Conservation (phyloP, 352 stramenopile genomes). For the Proteromonas lacertae region DNA sequence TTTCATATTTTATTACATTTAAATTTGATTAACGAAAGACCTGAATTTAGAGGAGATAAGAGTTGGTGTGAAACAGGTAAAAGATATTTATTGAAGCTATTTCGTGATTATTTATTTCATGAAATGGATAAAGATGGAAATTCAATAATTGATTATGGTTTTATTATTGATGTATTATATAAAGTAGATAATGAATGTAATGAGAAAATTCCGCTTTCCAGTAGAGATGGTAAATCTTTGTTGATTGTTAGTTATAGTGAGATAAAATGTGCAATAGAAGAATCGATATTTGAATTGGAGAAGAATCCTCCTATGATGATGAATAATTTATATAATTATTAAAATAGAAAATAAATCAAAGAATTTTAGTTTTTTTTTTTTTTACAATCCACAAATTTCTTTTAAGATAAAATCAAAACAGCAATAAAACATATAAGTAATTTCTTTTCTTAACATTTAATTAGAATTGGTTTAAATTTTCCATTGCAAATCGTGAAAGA, state of each 20-base stretch:
- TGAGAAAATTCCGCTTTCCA: conserved; percentile 35
- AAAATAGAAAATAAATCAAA: no score
- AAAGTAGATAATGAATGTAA: conserved; percentile 34
- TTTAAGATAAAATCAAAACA: no score
- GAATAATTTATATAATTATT: no score
- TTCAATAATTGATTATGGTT: conserved; percentile 41
- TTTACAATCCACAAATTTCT: no score
- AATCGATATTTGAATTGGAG: no score
- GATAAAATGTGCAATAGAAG: no score
- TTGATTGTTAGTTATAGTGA: conserved; percentile 39
- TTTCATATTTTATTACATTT: conserved; percentile 32
- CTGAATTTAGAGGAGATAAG: conserved; percentile 23
- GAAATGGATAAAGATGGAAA: conserved; percentile 32
- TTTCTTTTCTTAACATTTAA: no score
- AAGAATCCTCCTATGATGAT: no score
- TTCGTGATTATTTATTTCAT: conserved; percentile 52
- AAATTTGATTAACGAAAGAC: conserved; percentile 33
- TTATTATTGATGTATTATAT: conserved; percentile 37
- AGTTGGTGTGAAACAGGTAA: conserved; percentile 42
- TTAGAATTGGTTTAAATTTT: no score
- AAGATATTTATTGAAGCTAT: conserved; percentile 36
- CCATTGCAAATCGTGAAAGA: no score
- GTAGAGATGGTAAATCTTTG: conserved; percentile 30
- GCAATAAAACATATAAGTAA: no score
- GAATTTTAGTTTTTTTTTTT: no score